Base-by-base conservation (phyloP, 176 grass and related monocot species). In the Hordeum vulgare region DNA sequence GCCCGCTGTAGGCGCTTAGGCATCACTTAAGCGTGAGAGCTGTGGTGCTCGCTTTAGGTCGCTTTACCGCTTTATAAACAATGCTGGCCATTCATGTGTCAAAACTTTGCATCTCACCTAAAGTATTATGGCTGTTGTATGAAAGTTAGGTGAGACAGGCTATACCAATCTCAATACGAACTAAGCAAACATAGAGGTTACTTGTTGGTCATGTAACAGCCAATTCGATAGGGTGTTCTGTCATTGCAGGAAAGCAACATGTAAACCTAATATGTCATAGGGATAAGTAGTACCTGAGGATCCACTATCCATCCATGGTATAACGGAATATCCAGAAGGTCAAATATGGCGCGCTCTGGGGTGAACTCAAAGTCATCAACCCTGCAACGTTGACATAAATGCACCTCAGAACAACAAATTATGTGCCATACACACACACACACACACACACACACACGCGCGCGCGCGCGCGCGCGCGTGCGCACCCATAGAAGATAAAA, bases 321-420 rank as follows among this genome's bases (percentile, higher is more conserved):
- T 11, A 99, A 51, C 9, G 93, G 91, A 71, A 99, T 96, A 89
- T 96, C 93, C 2, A 99, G 88, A 83, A 99, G 96, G 79, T 99
- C 96, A 85, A 99, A 99, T 85, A 99, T 99, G 63, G 96, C 89
- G 47, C 96, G 88, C 80, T 99, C 93, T 59, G 83, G 75, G 51
- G 96, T 99, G 83, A 99, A 99, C 78, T 99, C 96, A 85, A 99
- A 99, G 84, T 99, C 93, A 88, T 94, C 84, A 9, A 99, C 89
- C 91, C 97, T 99, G 78, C 75, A 85, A 61, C 15, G 59, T 64
- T 9, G 20, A 61, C 7, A 72, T 23, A 59, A 77, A 51, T 18
- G 63, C 67, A 56, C 81, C 21, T 84, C 17, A 74, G 31, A 74
- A 45, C 70, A 75, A 49, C 41, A 79, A 40, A 49, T n/a, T 39